Evolutionary conservation across 2,329 filamentous ascomycete species (phyloP), one percentile per base, ranked within the genome.

Genomic region (Fusarium dlaminii): DNA sequence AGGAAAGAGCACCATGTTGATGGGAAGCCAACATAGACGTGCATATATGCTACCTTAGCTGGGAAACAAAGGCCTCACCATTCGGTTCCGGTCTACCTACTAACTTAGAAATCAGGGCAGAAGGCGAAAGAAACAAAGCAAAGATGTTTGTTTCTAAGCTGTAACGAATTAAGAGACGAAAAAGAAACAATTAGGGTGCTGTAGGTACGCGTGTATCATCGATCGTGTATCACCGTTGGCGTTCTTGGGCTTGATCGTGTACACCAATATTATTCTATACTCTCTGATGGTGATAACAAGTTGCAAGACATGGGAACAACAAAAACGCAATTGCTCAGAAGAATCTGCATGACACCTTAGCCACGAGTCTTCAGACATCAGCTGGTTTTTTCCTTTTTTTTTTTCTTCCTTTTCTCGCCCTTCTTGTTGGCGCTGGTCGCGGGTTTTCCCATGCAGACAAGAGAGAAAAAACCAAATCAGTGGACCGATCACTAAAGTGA

Each of bases 1-100:
- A 39, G 45, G n/a, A 45, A 24, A 32, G 51, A 68, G 49, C 63
- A 63, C 60, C 36, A 70, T 61, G 34, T 43, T 61, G 49, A 64
- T 72, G 65, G 64, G 69, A 52, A 55, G 55, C 32, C 54, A 54
- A 57, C 60, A 55, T 57, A 70, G 57, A 52, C 58, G 27, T 70
- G 46, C 60, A 63, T 58, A 51, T 52, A 49, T 48, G 45, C 45
- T 48, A 48, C 45, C 40, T 29, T 42, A 65, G 56, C 32, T 24
- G 30, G 57, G 66, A 67, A 66, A 74, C 68, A 74, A 74, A 74
- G 68, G 72, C 72, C 72, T 74, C 72, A 75, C 40, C 51, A 32
- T 49, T 52, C 39, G 51, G 39, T 52, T 52, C 40, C 30, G 56
- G 40, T 54, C n/a, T 32, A 34, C 27, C 20, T 48, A 22, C 45